These are phyloP conservation scores for Leccinum subgranulosum DNA, from an alignment of 768 basidiomycete genomes.

Conservation along the genomic window DNA sequence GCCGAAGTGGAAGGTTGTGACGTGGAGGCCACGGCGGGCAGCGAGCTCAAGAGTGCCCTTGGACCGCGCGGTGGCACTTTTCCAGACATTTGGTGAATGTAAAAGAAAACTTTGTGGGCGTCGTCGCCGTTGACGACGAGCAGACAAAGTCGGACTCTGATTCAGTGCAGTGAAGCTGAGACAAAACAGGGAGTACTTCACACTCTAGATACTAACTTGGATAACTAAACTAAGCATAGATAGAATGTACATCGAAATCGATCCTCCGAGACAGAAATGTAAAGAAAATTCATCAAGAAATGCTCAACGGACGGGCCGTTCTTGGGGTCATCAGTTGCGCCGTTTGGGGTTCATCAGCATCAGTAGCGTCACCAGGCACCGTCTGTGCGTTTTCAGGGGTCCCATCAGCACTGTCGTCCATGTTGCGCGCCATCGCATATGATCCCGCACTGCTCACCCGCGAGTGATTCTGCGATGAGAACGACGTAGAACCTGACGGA, in stretches of 20 bases:
- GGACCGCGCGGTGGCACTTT: constrained; percentile 76
- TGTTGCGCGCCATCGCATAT: constrained; percentile 10
- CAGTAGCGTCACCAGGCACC: constrained; percentile 3
- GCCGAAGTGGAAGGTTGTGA: constrained; percentile 31
- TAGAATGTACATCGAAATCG: no score
- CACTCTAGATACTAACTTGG: neutral
- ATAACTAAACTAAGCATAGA: neutral
- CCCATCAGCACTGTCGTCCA: neutral
- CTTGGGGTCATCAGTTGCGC: constrained; percentile 12
- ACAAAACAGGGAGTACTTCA: constrained; percentile 17
- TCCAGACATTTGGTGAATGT: constrained; percentile 51
- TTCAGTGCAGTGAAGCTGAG: neutral
- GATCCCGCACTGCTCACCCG: constrained; percentile 14
- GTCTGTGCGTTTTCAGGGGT: neutral
- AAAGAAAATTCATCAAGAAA: neutral
- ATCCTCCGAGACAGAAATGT: no score
- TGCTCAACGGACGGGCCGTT: constrained; percentile 17
- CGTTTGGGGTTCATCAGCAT: constrained; percentile 9
- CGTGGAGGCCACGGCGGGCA: constrained; percentile 30
- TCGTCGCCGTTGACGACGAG: constrained; percentile 27
- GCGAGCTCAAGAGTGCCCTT: constrained; percentile 56
- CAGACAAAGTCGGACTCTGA: constrained; percentile 3
- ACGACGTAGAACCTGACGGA: neutral
- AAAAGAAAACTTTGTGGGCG: constrained; percentile 1
- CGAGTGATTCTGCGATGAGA: constrained; percentile 11